Evolutionary conservation across 345 rosid species (phyloP).

Genomic region (Sisymbrium altissimum): DNA sequence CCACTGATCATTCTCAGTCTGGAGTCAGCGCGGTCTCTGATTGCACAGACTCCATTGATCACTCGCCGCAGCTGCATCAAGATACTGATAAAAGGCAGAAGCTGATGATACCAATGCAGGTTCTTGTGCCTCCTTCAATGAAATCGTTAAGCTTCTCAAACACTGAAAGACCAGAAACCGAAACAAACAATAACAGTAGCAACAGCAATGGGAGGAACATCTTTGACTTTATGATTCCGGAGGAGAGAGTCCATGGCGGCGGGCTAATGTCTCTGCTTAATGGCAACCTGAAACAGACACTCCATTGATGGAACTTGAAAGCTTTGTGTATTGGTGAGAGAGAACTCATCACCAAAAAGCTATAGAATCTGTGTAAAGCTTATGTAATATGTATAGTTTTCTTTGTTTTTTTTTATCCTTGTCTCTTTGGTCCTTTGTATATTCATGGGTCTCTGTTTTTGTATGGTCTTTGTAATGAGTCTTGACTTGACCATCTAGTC

Average conservation of each 20-base stretch:
- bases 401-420: not conserved
- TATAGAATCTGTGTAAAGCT: constrained; percentile 23
- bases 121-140: constrained; percentile 89
- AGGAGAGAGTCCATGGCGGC: constrained; percentile 98
- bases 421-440: constrained; percentile 14
- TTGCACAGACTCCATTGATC: constrained; percentile 59
- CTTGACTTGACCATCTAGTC: constrained; percentile 17
- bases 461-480: constrained; percentile 1
- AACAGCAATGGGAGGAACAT: constrained; percentile 25
- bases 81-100: constrained; percentile 45
- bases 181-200: constrained; percentile 34
- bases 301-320: constrained; percentile 55
- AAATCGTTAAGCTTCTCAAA: constrained; percentile 49
- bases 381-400: constrained; percentile 31
- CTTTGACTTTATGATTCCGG: constrained; percentile 63
- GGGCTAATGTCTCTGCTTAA: constrained; percentile 82
- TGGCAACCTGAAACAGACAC: constrained; percentile 60
- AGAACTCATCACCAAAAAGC: constrained; percentile 4
- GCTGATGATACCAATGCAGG: constrained; percentile 72
- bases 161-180: constrained; percentile 36
- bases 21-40: constrained; percentile 61
- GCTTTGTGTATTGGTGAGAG: constrained; percentile 11
- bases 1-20: constrained; percentile 56
- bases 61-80: constrained; percentile 9
- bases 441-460: constrained; percentile 22